Conservation (phyloP, 2,329 filamentous ascomycete species). For the Cytospora paraplurivora region DNA sequence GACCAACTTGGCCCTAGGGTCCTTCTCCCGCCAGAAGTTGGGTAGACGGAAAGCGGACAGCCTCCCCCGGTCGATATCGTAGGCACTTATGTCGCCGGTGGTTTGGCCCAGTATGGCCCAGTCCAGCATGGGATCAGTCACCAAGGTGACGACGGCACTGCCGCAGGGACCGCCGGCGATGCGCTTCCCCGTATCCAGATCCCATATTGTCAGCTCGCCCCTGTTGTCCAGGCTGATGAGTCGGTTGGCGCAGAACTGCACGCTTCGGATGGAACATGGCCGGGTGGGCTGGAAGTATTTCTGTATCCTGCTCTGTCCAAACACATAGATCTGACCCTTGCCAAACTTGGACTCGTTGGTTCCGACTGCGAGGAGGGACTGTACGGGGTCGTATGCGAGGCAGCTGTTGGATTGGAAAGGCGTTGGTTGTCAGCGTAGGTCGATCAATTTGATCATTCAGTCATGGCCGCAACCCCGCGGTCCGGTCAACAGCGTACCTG, state of each 20-base stretch:
- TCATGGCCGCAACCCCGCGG: neutral
- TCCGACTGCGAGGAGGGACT: conserved; percentile 89
- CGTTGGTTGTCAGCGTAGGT: conserved; percentile 1
- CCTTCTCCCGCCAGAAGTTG: conserved; percentile 80
- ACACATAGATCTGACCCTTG: conserved; percentile 83
- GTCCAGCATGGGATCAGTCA: conserved; percentile 87
- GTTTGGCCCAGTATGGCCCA: conserved; percentile 87
- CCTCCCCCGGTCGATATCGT: conserved; percentile 82
- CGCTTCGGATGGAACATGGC: conserved; percentile 70
- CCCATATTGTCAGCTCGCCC: conserved; percentile 84
- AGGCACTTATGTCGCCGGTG: conserved; percentile 85
- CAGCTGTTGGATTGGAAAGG: conserved; percentile 55
- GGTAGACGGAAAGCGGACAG: conserved; percentile 78
- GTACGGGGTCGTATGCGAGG: conserved; percentile 88
- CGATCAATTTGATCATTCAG: neutral
- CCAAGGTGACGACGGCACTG: conserved; percentile 71
- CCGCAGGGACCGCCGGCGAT: conserved; percentile 74
- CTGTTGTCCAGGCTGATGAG: conserved; percentile 82
- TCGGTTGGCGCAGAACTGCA: conserved; percentile 86
- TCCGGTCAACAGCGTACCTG: conserved; percentile 47
- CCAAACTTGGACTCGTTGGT: conserved; percentile 87
- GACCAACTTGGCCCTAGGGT: conserved; percentile 62
- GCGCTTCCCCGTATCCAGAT: conserved; percentile 69
- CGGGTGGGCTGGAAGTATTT: conserved; percentile 72
- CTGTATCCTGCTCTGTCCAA: conserved; percentile 79